Conservation (phyloP, 371 early-diverging fungal genomes). For the Neoconidiobolus thromboides region DNA sequence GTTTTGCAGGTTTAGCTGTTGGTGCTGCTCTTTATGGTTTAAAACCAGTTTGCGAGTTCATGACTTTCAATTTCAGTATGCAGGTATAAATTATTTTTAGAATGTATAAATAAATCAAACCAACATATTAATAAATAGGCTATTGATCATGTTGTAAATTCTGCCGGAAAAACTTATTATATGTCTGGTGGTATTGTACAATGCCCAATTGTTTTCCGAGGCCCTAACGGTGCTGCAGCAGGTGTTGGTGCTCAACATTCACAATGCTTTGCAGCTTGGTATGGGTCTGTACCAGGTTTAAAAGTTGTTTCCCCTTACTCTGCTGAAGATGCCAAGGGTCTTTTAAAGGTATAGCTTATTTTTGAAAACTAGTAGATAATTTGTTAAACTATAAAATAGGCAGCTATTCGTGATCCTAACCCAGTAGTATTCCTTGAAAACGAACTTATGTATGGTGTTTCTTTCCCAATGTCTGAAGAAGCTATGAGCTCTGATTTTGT, state of each 20-base stretch:
- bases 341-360: slow-evolving; percentile 32
- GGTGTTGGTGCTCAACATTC: slow-evolving; percentile 99
- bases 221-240: slow-evolving; percentile 97
- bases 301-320: slow-evolving; percentile 98
- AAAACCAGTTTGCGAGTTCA: slow-evolving; percentile 98
- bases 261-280: slow-evolving; percentile 97
- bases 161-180: slow-evolving; percentile 96
- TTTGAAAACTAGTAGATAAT: background rate
- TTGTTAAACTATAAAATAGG: slow-evolving; percentile 20
- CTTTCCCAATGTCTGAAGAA: slow-evolving; percentile 69
- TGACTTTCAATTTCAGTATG: slow-evolving; percentile 99
- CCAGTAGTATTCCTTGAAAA: slow-evolving; percentile 97
- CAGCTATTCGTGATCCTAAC: slow-evolving; percentile 97
- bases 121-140: slow-evolving; percentile 32
- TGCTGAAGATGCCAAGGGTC: slow-evolving; percentile 95
- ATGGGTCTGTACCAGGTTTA: slow-evolving; percentile 93
- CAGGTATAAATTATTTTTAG: slow-evolving; percentile 39
- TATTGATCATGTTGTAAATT: slow-evolving; percentile 99
- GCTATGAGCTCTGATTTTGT: slow-evolving; percentile 76
- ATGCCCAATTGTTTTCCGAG: slow-evolving; percentile 98
- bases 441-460: slow-evolving; percentile 93
- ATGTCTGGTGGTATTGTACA: slow-evolving; percentile 90
- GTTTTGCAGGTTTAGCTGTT: slow-evolving; percentile 97
- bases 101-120: background rate
- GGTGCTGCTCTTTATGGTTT: slow-evolving; percentile 93